Percentiles rank a stretch among this genome's conserved stretches.
Conservation (phyloP, 2,329 filamentous ascomycete genomes). For the Acrocalymma vagum region DNA sequence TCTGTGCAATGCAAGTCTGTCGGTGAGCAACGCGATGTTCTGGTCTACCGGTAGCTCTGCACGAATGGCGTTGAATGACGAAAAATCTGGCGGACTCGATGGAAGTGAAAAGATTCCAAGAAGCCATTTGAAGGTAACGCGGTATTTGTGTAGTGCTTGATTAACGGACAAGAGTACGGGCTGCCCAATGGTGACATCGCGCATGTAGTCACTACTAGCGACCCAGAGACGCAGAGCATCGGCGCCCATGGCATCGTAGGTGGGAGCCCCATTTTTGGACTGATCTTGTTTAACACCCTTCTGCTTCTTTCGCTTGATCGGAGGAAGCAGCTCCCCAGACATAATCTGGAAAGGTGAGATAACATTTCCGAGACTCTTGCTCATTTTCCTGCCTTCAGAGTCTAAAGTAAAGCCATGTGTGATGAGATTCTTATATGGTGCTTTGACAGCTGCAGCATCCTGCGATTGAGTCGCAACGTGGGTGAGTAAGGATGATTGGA, state of each 20-base stretch:
- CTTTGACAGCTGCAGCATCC: constrained; percentile 40
- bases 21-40: constrained; percentile 29
- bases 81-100: constrained; percentile 37
- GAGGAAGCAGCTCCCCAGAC: constrained; percentile 79
- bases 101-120: constrained; percentile 69
- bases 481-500: constrained; percentile 93
- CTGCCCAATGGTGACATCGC: constrained; percentile 83
- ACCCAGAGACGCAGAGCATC: constrained; percentile 92
- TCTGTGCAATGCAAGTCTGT: constrained; percentile 78
- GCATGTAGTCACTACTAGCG: constrained; percentile 89
- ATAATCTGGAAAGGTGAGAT: constrained; percentile 85
- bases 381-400: constrained; percentile 94
- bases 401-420: constrained; percentile 97
- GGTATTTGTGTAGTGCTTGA: constrained; percentile 81
- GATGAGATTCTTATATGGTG: constrained; percentile 89
- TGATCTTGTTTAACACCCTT: constrained; percentile 52
- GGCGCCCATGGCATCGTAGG: constrained; percentile 78
- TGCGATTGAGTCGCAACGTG: constrained; percentile 71
- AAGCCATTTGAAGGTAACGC: constrained; percentile 89
- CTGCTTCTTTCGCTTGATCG: constrained; percentile 69
- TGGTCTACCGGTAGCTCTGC: constrained; percentile 11
- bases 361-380: constrained; percentile 92
- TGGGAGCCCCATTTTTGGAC: constrained; percentile 46
- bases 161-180: constrained; percentile 81
- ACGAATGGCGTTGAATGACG: constrained; percentile 29